These are phyloP conservation scores for Phaffia australis DNA, from an alignment of 768 basidiomycete genomes.

Conservation along the genomic window DNA sequence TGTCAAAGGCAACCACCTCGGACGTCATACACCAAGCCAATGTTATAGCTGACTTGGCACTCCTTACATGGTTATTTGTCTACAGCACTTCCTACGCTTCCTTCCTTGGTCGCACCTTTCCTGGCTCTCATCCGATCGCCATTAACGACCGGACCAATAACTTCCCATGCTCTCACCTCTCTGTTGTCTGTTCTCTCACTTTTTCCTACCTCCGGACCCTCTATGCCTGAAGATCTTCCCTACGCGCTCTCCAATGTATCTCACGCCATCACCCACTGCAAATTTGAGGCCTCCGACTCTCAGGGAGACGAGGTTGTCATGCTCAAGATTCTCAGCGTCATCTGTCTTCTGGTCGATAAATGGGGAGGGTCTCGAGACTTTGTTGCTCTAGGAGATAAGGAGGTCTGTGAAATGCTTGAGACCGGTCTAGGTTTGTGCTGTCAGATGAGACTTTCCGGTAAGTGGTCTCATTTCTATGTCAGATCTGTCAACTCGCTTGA, in stretches of 20 bases:
- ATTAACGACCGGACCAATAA: constrained; percentile 91
- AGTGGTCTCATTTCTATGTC: constrained; percentile 35
- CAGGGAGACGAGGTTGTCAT: constrained; percentile 96
- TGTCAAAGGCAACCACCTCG: not conserved
- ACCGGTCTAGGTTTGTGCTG: constrained; percentile 94
- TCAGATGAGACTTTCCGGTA: constrained; percentile 90
- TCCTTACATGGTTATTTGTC: no score
- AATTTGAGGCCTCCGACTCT: constrained; percentile 93
- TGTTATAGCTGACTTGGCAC: no score
- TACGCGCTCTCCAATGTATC: constrained; percentile 67
- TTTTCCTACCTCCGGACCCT: constrained; percentile 19
- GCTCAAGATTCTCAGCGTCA: constrained; percentile 78
- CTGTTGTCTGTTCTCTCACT: constrained; percentile 69
- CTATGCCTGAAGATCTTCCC: constrained; percentile 15
- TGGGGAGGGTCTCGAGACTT: constrained; percentile 39
- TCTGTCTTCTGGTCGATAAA: constrained; percentile 63
- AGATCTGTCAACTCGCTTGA: not conserved
- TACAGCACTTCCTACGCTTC: constrained; percentile 41
- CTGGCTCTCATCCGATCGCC: constrained; percentile 87
- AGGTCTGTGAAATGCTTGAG: constrained; percentile 96
- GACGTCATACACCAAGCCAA: not conserved
- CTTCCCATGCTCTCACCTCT: constrained; percentile 79
- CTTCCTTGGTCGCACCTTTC: constrained; percentile 68
- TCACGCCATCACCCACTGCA: constrained; percentile 83
- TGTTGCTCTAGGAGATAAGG: constrained; percentile 69